Evolutionary conservation across 805 yeast species (phyloP).

Genomic region (Metschnikowia kunwiensis): DNA sequence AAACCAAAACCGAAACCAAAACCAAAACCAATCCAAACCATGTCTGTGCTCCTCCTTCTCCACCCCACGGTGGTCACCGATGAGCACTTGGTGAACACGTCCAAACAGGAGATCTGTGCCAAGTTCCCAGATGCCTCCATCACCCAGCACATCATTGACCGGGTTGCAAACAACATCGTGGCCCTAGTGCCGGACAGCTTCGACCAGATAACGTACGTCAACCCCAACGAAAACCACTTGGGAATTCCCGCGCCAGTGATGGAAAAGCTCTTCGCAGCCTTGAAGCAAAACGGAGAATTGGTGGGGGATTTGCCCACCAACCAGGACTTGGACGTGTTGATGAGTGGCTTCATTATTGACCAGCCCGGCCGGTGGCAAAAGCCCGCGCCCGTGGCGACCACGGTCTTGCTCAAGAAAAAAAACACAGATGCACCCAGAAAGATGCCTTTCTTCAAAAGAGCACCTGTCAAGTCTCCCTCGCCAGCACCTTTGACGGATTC

Average conservation of each 20-base stretch:
- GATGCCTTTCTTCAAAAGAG: constrained; percentile 21
- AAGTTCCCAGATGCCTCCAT: constrained; percentile 27
- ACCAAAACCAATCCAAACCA: too few relatives aligned
- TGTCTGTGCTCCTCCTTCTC: constrained; percentile 45
- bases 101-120: constrained; percentile 31
- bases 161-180: constrained; percentile 50
- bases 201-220: constrained; percentile 49
- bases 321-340: constrained; percentile 57
- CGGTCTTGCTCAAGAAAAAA: constrained; percentile 33
- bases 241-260: constrained; percentile 47
- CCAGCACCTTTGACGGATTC: constrained; percentile 43
- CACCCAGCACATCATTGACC: constrained; percentile 55
- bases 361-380: constrained; percentile 51
- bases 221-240: constrained; percentile 49
- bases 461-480: constrained; percentile 5
- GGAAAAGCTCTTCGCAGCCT: constrained; percentile 35
- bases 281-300: constrained; percentile 45
- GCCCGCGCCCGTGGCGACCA: constrained; percentile 38
- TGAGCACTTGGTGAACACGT: constrained; percentile 42
- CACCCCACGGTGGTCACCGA: constrained; percentile 68
- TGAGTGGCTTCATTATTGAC: constrained; percentile 57
- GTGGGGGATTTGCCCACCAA: constrained; percentile 52
- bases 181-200: constrained; percentile 35
- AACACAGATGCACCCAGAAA: constrained; percentile 11
- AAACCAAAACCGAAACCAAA: too few relatives aligned